These are phyloP conservation scores for Microdochium nivale DNA, from an alignment of 2,329 filamentous ascomycete genomes.

Conservation along the genomic window DNA sequence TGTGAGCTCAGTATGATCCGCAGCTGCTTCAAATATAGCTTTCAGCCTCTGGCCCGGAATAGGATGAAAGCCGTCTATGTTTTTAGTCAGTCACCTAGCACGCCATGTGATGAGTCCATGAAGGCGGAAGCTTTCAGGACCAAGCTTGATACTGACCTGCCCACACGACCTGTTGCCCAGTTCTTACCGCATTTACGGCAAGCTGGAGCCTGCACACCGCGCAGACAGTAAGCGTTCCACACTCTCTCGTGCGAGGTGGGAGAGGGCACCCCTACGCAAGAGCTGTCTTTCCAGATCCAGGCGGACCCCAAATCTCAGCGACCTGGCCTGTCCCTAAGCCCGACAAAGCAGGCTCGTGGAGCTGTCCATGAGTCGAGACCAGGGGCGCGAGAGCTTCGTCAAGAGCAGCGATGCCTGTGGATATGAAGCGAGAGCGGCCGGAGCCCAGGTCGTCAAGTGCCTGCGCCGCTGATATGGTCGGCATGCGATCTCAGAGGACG, in stretches of 20 bases:
- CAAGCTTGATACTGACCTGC: slow-evolving; percentile 53
- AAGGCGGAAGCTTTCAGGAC: neutral
- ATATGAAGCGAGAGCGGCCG: slow-evolving; percentile 39
- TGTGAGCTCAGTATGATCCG: slow-evolving; percentile 2
- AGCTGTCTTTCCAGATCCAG: slow-evolving; percentile 77
- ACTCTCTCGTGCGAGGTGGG: neutral
- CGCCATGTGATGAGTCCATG: too few relatives aligned
- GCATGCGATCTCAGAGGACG: slow-evolving; percentile 54
- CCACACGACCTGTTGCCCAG: slow-evolving; percentile 64
- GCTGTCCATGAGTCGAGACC: slow-evolving; percentile 4
- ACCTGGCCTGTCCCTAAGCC: slow-evolving; percentile 71
- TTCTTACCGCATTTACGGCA: slow-evolving; percentile 51
- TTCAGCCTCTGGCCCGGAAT: slow-evolving; percentile 27
- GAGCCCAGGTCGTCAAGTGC: slow-evolving; percentile 53
- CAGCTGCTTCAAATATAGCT: slow-evolving; percentile 12
- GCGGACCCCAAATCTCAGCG: slow-evolving; percentile 81
- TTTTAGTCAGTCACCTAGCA: neutral
- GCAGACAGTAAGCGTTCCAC: slow-evolving; percentile 4
- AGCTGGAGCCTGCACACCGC: slow-evolving; percentile 57
- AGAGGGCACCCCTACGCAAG: slow-evolving; percentile 52
- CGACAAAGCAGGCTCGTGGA: slow-evolving; percentile 19
- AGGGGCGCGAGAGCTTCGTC: slow-evolving; percentile 36
- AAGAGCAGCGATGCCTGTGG: slow-evolving; percentile 46
- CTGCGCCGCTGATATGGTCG: slow-evolving; percentile 68
- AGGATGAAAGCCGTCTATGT: slow-evolving; percentile 34